These are phyloP conservation scores for Dioscorea alata DNA, from an alignment of 106 monocot genomes.

Conservation along the genomic window DNA sequence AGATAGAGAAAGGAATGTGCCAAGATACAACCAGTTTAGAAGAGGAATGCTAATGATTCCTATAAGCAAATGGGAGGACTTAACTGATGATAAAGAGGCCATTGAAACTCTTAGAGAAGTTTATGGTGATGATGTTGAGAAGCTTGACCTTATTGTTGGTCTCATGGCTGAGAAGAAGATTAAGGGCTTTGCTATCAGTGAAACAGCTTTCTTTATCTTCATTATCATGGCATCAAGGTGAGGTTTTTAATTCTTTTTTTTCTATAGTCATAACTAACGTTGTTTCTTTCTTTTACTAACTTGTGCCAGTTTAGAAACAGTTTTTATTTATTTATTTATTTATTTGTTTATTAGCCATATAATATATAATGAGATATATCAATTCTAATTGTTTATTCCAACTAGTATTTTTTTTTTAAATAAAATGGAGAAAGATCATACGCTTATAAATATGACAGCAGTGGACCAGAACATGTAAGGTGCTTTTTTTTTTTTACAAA, in stretches of 20 bases:
- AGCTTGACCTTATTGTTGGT: conserved; percentile 55
- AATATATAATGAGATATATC: too few species aligned
- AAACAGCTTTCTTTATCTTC: conserved; percentile 61
- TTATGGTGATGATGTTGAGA: conserved; percentile 60
- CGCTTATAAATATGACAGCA: too few species aligned
- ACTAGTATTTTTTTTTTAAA: too few species aligned
- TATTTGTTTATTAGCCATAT: too few species aligned
- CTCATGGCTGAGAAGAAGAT: conserved; percentile 77
- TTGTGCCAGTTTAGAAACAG: too few species aligned
- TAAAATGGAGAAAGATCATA: too few species aligned
- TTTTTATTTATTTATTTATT: too few species aligned
- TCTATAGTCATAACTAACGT: too few species aligned
- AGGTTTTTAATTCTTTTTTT: background rate
- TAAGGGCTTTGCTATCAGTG: conserved; percentile 68
- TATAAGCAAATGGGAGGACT: conserved; percentile 61
- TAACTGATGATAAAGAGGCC: conserved; percentile 41
- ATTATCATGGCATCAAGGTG: conserved; percentile 68
- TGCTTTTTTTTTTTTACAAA: too few species aligned
- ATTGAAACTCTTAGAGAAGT: conserved; percentile 29
- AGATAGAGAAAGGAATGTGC: conserved; percentile 46
- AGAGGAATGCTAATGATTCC: conserved; percentile 44
- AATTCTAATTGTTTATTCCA: too few species aligned
- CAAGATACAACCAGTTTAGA: conserved; percentile 59
- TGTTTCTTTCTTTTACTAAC: too few species aligned
- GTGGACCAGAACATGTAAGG: too few species aligned